Evolutionary conservation across 2,329 filamentous ascomycete genomes (phyloP), one percentile per base, ranked within the genome.

Genomic region (Xylariaceae sp.): DNA sequence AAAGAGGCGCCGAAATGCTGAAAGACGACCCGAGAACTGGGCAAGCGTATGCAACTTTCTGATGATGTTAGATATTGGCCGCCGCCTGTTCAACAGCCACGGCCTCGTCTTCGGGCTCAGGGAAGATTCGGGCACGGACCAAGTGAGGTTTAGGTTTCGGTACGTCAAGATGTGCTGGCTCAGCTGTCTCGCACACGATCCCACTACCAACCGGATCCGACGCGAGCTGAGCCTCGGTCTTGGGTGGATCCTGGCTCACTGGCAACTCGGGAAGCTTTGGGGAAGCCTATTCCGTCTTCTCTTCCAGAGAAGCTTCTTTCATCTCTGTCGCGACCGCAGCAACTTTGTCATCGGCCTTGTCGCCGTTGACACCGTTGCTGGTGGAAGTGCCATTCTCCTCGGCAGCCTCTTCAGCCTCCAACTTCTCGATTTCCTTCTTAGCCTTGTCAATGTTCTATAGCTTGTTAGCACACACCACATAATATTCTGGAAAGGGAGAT

Each of bases 391-490:
- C 67, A 48, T 65, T 67, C 49, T 67, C 67, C 50, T 73, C 73
- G 47, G 66, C 71, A 40, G 71, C 66, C 57, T 79, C 78, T 50
- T 78, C 73, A 42, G 83, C 81, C 63, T 96, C 91, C 42, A 97
- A 79, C 54, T 83, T 83, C 63, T 90, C 88, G 49, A 98, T 94
- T 67, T 96, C 89, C 68, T 91, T 91, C 74, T 95, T 86, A 47
- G 93, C 93, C 69, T 96, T 95, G 50, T 89, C 87, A 47, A 97
- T 85, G 75, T 98, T 98, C 93, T 97, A 59, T 19, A 31, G 19
- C 30, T 22, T 7, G 46, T 69, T 60, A 69, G 59, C 44, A 52
- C 44, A 38, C n/a, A n/a, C n/a, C n/a, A n/a, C 22, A 6, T 11
- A 11, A 11, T 26, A 11, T 26, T 6, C 6, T 26, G 11, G 22